Percentiles rank a stretch among this genome's conserved stretches.
phyloP scores from a whole-genome alignment of 768 basidiomycete genomes.

The Gelatoporia subvermispora region DNA sequence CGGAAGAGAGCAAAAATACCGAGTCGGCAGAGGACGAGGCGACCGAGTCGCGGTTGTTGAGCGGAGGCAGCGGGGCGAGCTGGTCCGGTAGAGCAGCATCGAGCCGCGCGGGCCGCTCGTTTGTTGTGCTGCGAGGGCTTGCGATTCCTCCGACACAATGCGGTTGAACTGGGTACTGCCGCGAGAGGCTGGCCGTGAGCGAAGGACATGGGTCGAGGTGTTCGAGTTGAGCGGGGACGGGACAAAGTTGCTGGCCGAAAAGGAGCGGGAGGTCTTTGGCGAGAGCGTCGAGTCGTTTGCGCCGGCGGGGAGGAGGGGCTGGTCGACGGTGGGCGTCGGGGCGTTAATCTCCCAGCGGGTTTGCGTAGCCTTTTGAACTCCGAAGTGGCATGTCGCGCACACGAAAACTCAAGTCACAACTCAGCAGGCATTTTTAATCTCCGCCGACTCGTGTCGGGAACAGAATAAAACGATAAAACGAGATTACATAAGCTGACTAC shows the following conservation, averaged over 20 bases:
- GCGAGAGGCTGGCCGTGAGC: slow-evolving; percentile 35
- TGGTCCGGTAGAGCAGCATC: slow-evolving; percentile 57
- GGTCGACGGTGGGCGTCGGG: slow-evolving; percentile 24
- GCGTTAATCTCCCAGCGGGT: no score
- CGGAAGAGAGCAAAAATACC: slow-evolving; percentile 40
- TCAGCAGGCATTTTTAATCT: no score
- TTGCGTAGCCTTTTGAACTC: no score
- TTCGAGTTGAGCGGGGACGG: slow-evolving; percentile 53
- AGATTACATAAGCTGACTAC: no score
- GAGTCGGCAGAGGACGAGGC: slow-evolving; percentile 52
- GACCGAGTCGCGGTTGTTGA: slow-evolving; percentile 36
- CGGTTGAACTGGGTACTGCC: slow-evolving; percentile 39
- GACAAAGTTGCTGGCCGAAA: slow-evolving; percentile 31
- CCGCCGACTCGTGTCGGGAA: no score
- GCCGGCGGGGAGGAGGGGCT: slow-evolving; percentile 25
- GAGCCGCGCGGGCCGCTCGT: slow-evolving; percentile 40
- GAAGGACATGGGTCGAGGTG: slow-evolving; percentile 24
- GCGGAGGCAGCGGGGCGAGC: slow-evolving; percentile 28
- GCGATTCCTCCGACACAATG: slow-evolving; percentile 40
- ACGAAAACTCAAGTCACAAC: no score
- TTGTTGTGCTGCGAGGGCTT: slow-evolving; percentile 35
- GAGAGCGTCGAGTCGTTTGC: slow-evolving; percentile 7
- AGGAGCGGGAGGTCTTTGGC: slow-evolving; percentile 23
- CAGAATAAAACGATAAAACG: no score
- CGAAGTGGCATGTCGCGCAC: no score